Percentiles rank a stretch among this genome's conserved stretches.
Evolutionary conservation across 108 stramenopile genomes (phyloP).

Genomic region (Nannochloropsis granulata): DNA sequence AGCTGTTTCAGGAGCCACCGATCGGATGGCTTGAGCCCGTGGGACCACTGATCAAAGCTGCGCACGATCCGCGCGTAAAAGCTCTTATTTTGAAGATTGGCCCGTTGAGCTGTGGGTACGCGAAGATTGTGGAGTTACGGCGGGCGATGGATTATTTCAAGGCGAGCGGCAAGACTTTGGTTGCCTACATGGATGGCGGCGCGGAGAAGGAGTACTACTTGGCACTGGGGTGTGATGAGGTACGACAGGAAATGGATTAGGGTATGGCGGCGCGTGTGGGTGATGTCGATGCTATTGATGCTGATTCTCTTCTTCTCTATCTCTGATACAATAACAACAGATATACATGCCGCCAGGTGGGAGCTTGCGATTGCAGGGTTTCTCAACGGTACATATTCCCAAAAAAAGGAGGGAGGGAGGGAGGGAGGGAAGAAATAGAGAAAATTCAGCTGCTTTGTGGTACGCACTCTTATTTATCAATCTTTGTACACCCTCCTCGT

Average conservation of each 20-base stretch:
- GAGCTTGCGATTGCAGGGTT: neutral
- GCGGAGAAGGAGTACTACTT: constrained; percentile 17
- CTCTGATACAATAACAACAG: neutral
- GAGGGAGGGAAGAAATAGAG: too few species aligned
- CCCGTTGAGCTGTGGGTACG: constrained; percentile 16
- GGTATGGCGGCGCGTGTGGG: neutral
- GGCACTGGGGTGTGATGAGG: constrained; percentile 3
- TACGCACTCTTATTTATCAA: too few species aligned
- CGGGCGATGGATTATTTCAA: constrained; percentile 29
- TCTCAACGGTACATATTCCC: neutral
- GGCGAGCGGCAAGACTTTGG: constrained; percentile 25
- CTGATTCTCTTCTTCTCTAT: neutral
- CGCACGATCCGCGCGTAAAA: constrained; percentile 25
- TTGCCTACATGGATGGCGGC: constrained; percentile 10
- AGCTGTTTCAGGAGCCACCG: neutral
- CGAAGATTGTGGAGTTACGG: constrained; percentile 25
- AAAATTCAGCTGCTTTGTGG: too few species aligned
- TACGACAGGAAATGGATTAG: neutral
- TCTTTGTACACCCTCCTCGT: too few species aligned
- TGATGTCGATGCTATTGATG: neutral
- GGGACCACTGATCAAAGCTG: constrained; percentile 13
- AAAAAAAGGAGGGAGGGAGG: too few species aligned
- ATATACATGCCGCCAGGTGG: neutral
- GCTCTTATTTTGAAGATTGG: constrained; percentile 8
- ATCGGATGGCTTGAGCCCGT: neutral